A percentile compares a stretch with the other conserved stretches of the same genome.
Conservation (phyloP, 768 basidiomycete genomes). For the Kwoniella pini region DNA sequence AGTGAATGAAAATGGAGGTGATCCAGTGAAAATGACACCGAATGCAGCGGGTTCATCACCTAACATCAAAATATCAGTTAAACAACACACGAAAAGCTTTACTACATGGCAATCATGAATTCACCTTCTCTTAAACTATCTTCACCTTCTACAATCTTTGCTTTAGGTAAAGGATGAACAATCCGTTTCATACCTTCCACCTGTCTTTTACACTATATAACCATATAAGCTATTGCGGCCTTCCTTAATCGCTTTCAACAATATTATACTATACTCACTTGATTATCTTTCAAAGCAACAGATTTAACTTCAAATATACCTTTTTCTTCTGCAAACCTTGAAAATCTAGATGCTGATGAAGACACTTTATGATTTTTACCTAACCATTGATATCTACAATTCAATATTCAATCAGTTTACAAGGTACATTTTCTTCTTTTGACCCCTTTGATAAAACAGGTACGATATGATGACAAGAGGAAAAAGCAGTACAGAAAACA, state of each 20-base stretch:
- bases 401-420: neutral
- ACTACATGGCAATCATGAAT: no score
- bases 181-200: slow-evolving; percentile 71
- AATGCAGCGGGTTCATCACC: slow-evolving; percentile 87
- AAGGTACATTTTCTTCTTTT: no score
- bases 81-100: no score
- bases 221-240: no score
- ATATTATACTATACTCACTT: slow-evolving; percentile 62
- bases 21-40: slow-evolving; percentile 81
- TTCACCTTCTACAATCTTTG: slow-evolving; percentile 83
- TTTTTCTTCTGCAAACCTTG: slow-evolving; percentile 74
- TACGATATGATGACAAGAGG: no score
- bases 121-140: slow-evolving; percentile 89
- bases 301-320: slow-evolving; percentile 85
- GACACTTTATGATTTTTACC: slow-evolving; percentile 72
- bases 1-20: slow-evolving; percentile 88
- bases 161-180: slow-evolving; percentile 82
- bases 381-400: slow-evolving; percentile 74
- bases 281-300: slow-evolving; percentile 85
- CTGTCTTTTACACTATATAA: slow-evolving; percentile 62
- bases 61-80: slow-evolving; percentile 49
- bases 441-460: no score
- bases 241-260: no score
- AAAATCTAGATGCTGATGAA: slow-evolving; percentile 77
- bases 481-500: no score